Evolutionary conservation across 2,329 filamentous ascomycete genomes (phyloP), one percentile per base, ranked within the genome.

Genomic region (Phialophora verrucosa): DNA sequence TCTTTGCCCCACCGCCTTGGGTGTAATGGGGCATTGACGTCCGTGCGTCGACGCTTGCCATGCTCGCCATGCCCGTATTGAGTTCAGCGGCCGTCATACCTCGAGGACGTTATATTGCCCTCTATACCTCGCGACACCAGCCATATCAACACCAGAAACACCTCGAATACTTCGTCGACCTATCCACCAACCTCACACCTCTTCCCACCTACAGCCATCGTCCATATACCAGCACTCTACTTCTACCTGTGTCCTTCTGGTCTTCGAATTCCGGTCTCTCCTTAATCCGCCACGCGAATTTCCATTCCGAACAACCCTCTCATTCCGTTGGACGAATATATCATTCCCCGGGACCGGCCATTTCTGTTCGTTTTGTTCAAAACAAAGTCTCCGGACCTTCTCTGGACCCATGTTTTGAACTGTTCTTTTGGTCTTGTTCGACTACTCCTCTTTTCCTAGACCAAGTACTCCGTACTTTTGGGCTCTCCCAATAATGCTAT

Each of bases 401-500:
- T 63, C 69, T 69, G 70, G 69, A 71, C 69, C 73, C 70, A 71
- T 74, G 71, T 74, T 71, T 70, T 72, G 68, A 71, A 64, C 67
- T 63, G 57, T 68, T 68, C 63, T 71, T 63, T 59, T 71, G 66
- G 65, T 65, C 66, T 71, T 69, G 71, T 51, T 64, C 66, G 69
- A 66, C 68, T 44, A n/a, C 38, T 71, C 10, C 59, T 61, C 53
- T 65, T 68, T 69, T 70, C 68, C 67, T 70, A 66, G 68, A 70
- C 64, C 66, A 72, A 71, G 63, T 70, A 70, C 71, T 69, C 42
- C 59, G 70, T 71, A 69, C 69, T 74, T 71, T 72, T 70, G 76
- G 70, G 73, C 80, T 81, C 77, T 80, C 78, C 74, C 79, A 79
- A 75, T 75, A 70, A 79, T 81, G 76, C 75, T 82, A 38, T 79